Conservation (phyloP, 306 rosid species). For the Pyrus pyrifolia region DNA sequence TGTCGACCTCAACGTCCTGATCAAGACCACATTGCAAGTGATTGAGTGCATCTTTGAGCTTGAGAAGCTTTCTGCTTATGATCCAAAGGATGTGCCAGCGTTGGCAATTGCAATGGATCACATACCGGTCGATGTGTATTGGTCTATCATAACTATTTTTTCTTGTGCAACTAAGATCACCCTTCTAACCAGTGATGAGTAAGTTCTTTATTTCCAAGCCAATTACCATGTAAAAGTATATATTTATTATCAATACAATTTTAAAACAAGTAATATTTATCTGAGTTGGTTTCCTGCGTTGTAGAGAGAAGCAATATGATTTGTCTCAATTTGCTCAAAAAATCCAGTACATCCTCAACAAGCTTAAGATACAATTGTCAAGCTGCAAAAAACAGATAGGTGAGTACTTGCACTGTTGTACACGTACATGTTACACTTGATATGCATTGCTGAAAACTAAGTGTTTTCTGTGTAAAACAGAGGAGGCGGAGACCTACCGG, state of each 20-base stretch:
- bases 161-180: conserved; percentile 36
- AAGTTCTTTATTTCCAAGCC: neutral
- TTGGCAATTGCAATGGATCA: conserved; percentile 24
- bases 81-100: conserved; percentile 29
- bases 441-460: neutral
- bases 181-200: conserved; percentile 36
- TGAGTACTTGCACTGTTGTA: neutral
- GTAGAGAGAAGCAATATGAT: conserved; percentile 34
- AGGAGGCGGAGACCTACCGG: conserved; percentile 10
- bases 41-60: conserved; percentile 35
- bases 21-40: conserved; percentile 39
- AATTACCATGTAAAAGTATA: no score
- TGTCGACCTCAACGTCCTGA: conserved; percentile 36
- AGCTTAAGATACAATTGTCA: conserved; percentile 28
- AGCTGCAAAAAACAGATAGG: conserved; percentile 31
- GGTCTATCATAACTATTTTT: conserved; percentile 44
- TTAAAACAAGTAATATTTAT: no score
- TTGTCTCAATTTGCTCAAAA: conserved; percentile 42
- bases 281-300: neutral
- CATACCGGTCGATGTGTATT: conserved; percentile 44
- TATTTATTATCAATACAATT: no score
- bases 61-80: conserved; percentile 25
- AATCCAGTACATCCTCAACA: conserved; percentile 31
- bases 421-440: no score
- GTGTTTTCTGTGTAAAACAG: neutral